Conservation (phyloP, 2,329 filamentous ascomycete species). For the Fusarium avenaceum region DNA sequence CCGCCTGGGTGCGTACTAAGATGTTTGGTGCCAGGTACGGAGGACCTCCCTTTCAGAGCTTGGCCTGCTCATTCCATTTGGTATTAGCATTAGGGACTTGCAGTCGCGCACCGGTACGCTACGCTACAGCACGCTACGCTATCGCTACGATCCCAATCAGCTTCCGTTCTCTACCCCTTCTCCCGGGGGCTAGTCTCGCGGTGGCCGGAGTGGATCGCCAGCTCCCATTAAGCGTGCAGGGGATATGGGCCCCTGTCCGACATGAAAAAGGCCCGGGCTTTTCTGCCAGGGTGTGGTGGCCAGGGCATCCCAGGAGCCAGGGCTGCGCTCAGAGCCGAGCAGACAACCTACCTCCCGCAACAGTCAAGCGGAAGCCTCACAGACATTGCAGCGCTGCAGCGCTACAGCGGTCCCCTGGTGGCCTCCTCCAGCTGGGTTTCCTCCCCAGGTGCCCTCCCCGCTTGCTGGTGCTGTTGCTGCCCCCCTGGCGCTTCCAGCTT, state of each 20-base stretch:
- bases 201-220: constrained; percentile 40
- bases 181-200: constrained; percentile 32
- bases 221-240: constrained; percentile 38
- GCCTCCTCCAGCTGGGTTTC: background rate
- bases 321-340: constrained; percentile 28
- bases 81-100: constrained; percentile 7
- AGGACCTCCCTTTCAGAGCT: constrained; percentile 42
- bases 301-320: constrained; percentile 20
- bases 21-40: constrained; percentile 42
- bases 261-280: constrained; percentile 35
- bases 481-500: constrained; percentile 25
- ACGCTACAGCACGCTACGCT: background rate
- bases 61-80: constrained; percentile 30
- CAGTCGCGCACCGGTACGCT: constrained; percentile 30
- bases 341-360: background rate
- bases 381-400: constrained; percentile 6
- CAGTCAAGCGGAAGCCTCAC: constrained; percentile 7
- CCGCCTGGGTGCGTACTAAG: constrained; percentile 35
- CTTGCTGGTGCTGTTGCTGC: constrained; percentile 11
- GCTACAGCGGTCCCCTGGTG: constrained; percentile 23
- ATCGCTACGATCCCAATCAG: constrained; percentile 10
- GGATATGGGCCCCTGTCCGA: constrained; percentile 18
- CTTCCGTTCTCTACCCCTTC: constrained; percentile 37
- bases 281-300: constrained; percentile 17
- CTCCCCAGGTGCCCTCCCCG: constrained; percentile 17